phyloP scores from a whole-genome alignment of 2,329 filamentous ascomycete genomes.

The Colletotrichum nymphaeae region DNA sequence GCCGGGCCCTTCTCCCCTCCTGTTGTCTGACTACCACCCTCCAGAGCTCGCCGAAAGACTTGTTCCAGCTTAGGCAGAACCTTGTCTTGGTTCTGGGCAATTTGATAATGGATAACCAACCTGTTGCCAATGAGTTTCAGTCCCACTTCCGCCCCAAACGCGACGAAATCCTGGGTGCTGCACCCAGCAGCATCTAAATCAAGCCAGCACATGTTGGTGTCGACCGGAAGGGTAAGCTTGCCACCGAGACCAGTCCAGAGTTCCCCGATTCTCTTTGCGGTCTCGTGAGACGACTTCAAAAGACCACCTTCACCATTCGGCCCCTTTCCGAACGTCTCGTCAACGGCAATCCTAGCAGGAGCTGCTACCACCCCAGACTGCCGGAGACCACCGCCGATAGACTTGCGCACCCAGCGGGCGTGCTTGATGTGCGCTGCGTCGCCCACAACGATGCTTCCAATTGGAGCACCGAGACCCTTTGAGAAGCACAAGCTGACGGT shows the following conservation, averaged over 20 bases:
- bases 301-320: conserved; percentile 62
- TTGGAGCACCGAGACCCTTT: conserved; percentile 84
- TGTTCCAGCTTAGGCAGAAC: conserved; percentile 67
- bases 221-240: conserved; percentile 73
- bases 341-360: conserved; percentile 76
- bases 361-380: conserved; percentile 80
- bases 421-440: conserved; percentile 48
- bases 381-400: conserved; percentile 79
- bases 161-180: conserved; percentile 48
- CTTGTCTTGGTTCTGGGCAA: conserved; percentile 69
- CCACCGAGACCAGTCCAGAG: conserved; percentile 79
- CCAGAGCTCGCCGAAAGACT: conserved; percentile 60
- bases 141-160: conserved; percentile 54
- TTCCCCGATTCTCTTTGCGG: conserved; percentile 73
- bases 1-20: conserved; percentile 3
- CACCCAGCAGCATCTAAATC: conserved; percentile 73
- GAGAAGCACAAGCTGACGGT: conserved; percentile 83
- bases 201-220: conserved; percentile 95
- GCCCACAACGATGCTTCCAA: conserved; percentile 80
- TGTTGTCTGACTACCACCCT: conserved; percentile 34
- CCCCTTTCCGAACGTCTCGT: conserved; percentile 55
- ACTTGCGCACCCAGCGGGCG: conserved; percentile 68
- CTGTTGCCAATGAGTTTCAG: conserved; percentile 53
- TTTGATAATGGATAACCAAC: conserved; percentile 68
- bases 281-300: conserved; percentile 69